Percentiles rank a stretch among this genome's conserved stretches.
Conservation (phyloP, 768 basidiomycete species). For the Mycena chlorophos region DNA sequence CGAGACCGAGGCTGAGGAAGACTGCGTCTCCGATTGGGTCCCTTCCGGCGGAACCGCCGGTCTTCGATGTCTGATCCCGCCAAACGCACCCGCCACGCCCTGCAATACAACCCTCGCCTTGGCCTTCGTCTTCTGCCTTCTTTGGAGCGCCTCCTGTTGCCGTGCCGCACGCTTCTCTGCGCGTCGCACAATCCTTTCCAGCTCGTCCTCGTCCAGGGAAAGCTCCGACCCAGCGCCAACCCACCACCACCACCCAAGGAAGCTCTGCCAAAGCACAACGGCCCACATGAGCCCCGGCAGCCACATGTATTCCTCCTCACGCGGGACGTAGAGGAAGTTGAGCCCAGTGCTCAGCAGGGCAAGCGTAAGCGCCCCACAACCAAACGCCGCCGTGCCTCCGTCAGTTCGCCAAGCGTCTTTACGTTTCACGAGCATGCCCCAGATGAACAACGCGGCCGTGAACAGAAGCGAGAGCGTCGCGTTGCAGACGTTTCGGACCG, state of each 20-base stretch:
- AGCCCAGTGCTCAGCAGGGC: conserved; percentile 81
- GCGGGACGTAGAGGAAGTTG: conserved; percentile 85
- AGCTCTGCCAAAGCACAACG: conserved; percentile 95
- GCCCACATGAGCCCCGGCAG: conserved; percentile 87
- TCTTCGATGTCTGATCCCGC: conserved; percentile 5
- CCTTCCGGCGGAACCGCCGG: not conserved
- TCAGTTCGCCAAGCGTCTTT: conserved; percentile 94
- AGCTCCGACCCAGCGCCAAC: conserved; percentile 88
- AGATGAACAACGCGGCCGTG: conserved; percentile 83
- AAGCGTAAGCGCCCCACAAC: conserved; percentile 78
- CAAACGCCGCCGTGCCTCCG: conserved; percentile 94
- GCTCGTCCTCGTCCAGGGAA: conserved; percentile 49
- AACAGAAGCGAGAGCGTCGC: conserved; percentile 95
- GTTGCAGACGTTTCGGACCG: conserved; percentile 92
- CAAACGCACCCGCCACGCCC: conserved; percentile 57
- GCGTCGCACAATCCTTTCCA: conserved; percentile 60
- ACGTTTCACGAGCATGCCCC: conserved; percentile 91
- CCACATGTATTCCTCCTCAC: conserved; percentile 88
- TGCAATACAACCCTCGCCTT: conserved; percentile 59
- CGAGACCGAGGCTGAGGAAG: conserved; percentile 6
- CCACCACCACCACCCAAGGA: conserved; percentile 99
- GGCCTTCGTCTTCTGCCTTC: conserved; percentile 49
- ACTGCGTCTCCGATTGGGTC: not conserved
- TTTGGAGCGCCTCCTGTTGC: conserved; percentile 46
- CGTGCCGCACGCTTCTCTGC: conserved; percentile 57